Evolutionary conservation across 805 yeast genomes (phyloP).

Genomic region (Lachancea waltii): DNA sequence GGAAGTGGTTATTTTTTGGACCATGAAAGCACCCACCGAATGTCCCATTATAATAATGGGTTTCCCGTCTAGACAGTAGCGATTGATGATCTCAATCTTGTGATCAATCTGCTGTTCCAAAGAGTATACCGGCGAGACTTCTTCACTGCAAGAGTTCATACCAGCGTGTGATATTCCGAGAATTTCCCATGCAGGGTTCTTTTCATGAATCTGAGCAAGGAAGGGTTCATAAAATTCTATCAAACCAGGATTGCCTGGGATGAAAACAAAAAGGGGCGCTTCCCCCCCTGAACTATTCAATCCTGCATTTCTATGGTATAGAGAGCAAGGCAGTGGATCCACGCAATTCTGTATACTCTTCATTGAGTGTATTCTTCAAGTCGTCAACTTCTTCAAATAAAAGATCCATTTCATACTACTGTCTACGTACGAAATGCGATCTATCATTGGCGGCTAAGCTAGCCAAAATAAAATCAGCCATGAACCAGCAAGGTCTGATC

Average conservation of each 20-base stretch:
- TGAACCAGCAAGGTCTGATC: too few relatives aligned
- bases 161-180: slow-evolving; percentile 65
- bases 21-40: slow-evolving; percentile 63
- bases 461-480: too few relatives aligned
- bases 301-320: slow-evolving; percentile 12
- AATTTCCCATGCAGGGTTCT: slow-evolving; percentile 43
- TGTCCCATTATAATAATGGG: slow-evolving; percentile 47
- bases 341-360: neutral
- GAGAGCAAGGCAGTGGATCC: slow-evolving; percentile 17
- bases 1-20: slow-evolving; percentile 43
- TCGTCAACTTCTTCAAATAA: too few relatives aligned
- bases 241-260: slow-evolving; percentile 79
- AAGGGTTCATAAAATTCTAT: slow-evolving; percentile 57
- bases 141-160: slow-evolving; percentile 29
- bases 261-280: slow-evolving; percentile 43
- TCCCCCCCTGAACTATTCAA: neutral
- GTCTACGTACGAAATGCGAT: too few relatives aligned
- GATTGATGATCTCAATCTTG: slow-evolving; percentile 45
- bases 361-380: too few relatives aligned
- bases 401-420: too few relatives aligned
- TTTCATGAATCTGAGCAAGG: slow-evolving; percentile 37
- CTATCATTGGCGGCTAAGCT: too few relatives aligned
- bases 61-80: slow-evolving; percentile 18
- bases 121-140: slow-evolving; percentile 28
- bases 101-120: slow-evolving; percentile 55